Percentiles rank a stretch among this genome's conserved stretches.
These are phyloP conservation scores for Phyllosticta capitalensis DNA, from an alignment of 2,329 filamentous ascomycete genomes.

Conservation along the genomic window DNA sequence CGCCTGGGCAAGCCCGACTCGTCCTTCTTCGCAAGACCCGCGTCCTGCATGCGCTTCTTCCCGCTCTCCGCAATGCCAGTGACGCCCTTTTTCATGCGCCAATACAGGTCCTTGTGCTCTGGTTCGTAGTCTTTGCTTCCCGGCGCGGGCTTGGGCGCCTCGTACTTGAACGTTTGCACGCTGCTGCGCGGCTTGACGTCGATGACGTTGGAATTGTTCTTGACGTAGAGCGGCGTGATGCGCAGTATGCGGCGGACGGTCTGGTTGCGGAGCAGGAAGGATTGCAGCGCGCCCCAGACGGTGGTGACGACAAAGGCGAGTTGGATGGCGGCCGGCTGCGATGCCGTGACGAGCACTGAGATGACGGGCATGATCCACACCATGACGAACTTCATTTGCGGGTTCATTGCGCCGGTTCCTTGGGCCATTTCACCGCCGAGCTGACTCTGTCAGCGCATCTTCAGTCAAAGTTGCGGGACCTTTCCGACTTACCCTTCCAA, in stretches of 20 bases:
- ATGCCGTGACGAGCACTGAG: slow-evolving; percentile 44
- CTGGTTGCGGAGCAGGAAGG: slow-evolving; percentile 27
- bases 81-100: not conserved
- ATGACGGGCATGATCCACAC: slow-evolving; percentile 43
- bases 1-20: not conserved
- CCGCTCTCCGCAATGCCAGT: slow-evolving; percentile 5
- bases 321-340: slow-evolving; percentile 49
- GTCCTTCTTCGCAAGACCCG: not conserved
- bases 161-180: slow-evolving; percentile 4
- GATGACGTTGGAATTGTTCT: not conserved
- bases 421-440: slow-evolving; percentile 42
- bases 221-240: slow-evolving; percentile 24
- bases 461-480: not conserved
- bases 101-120: not conserved
- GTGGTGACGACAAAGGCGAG: slow-evolving; percentile 50
- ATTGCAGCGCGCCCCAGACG: slow-evolving; percentile 31
- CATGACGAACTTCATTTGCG: slow-evolving; percentile 30
- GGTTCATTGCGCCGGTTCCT: slow-evolving; percentile 18
- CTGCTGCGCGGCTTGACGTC: not conserved
- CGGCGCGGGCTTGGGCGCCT: slow-evolving; percentile 2
- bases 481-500: slow-evolving; percentile 46
- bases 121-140: not conserved
- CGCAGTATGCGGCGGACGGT: slow-evolving; percentile 28
- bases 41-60: slow-evolving; percentile 6
- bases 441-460: slow-evolving; percentile 18